A percentile compares a stretch with the other conserved stretches of the same genome.
These are phyloP conservation scores for Vicia faba DNA, from an alignment of 306 rosid genomes.

Conservation along the genomic window DNA sequence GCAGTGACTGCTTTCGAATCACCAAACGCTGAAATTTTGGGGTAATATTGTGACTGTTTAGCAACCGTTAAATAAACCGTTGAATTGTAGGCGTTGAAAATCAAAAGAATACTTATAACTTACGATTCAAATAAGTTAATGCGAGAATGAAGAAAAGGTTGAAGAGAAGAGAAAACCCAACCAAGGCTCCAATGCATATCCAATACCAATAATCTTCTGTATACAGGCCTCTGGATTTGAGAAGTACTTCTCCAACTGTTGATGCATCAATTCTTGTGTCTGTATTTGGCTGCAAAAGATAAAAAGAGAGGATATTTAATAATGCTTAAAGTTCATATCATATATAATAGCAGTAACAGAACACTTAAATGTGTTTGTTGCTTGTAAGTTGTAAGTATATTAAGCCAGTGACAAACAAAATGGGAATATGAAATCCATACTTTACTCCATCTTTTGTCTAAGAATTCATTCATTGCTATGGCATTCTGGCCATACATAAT, in stretches of 20 bases:
- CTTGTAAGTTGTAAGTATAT: not conserved
- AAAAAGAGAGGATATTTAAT: not conserved
- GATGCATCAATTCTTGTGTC: constrained; percentile 44
- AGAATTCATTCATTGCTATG: constrained; percentile 73
- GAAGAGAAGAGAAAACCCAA: constrained; percentile 65
- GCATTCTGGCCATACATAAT: constrained; percentile 92
- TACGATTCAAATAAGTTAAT: constrained; percentile 64
- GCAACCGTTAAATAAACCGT: not conserved
- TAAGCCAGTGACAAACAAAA: constrained; percentile 16
- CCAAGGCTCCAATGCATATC: constrained; percentile 68
- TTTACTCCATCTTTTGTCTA: constrained; percentile 74
- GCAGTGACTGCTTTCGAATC: constrained; percentile 49
- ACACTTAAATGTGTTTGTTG: not conserved
- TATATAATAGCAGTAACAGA: not conserved
- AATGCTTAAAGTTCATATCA: too few relatives aligned
- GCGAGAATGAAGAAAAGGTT: constrained; percentile 56
- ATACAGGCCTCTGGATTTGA: constrained; percentile 55
- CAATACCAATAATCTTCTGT: constrained; percentile 68
- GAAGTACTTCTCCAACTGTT: constrained; percentile 69
- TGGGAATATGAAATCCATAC: constrained; percentile 42
- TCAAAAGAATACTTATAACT: constrained; percentile 32
- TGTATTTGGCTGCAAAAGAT: constrained; percentile 52
- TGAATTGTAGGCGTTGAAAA: constrained; percentile 8
- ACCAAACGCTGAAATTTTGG: constrained; percentile 53
- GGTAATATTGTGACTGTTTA: not conserved